These are phyloP conservation scores for Penicillium taxi DNA, from an alignment of 495 filamentous ascomycete species.

Conservation along the genomic window DNA sequence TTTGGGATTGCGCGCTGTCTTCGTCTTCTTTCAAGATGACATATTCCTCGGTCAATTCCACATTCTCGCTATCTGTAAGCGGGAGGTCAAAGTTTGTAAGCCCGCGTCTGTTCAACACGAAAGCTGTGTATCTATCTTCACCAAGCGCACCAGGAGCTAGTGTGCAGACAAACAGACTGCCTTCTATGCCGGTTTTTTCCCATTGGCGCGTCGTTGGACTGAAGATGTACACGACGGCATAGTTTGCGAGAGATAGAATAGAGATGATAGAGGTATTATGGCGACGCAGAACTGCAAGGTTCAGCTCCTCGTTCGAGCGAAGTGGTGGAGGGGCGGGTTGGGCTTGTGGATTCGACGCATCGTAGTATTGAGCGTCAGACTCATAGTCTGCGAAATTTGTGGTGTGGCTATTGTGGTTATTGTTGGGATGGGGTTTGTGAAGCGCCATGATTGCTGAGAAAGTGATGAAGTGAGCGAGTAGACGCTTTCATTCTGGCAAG, in stretches of 20 bases:
- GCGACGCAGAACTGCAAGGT: slow-evolving; percentile 67
- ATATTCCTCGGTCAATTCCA: slow-evolving; percentile 54
- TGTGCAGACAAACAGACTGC: slow-evolving; percentile 73
- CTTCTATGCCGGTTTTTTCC: slow-evolving; percentile 73
- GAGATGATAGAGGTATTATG: slow-evolving; percentile 59
- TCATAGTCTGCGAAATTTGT: slow-evolving; percentile 59
- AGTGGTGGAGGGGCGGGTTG: slow-evolving; percentile 36
- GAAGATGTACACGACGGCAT: slow-evolving; percentile 74
- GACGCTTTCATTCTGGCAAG: background rate
- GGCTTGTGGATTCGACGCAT: slow-evolving; percentile 31
- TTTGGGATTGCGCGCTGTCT: slow-evolving; percentile 2
- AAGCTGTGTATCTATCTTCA: slow-evolving; percentile 48
- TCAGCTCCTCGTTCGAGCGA: slow-evolving; percentile 71
- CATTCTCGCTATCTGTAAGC: slow-evolving; percentile 44
- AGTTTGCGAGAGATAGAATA: slow-evolving; percentile 69
- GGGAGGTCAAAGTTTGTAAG: slow-evolving; percentile 51
- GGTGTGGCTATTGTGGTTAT: slow-evolving; percentile 19
- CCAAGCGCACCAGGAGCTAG: slow-evolving; percentile 37
- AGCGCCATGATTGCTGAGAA: slow-evolving; percentile 22
- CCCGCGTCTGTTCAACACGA: slow-evolving; percentile 54
- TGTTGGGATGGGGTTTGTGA: slow-evolving; percentile 31
- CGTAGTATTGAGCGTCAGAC: slow-evolving; percentile 41
- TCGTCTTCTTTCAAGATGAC: slow-evolving; percentile 48
- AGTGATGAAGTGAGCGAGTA: background rate
- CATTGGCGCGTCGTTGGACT: slow-evolving; percentile 51